phyloP scores from a whole-genome alignment of 1,139 yeast genomes.

The Kodamaea fungicola region DNA sequence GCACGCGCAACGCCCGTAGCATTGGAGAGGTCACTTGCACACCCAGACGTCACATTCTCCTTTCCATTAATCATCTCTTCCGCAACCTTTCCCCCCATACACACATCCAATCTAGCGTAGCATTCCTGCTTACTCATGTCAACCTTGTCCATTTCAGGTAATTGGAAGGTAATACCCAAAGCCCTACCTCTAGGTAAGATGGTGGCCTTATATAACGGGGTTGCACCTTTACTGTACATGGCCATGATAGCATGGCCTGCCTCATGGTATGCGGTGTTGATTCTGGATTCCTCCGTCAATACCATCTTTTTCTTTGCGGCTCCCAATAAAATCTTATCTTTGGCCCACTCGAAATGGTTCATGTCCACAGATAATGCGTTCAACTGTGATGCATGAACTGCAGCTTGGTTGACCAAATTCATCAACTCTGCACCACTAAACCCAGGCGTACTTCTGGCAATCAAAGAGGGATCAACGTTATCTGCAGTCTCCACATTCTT shows the following conservation, averaged over 20 bases:
- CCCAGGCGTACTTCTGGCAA: slow-evolving; percentile 98
- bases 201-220: slow-evolving; percentile 94
- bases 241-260: slow-evolving; percentile 99
- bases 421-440: slow-evolving; percentile 95
- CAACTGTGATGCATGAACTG: slow-evolving; percentile 91
- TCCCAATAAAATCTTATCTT: slow-evolving; percentile 95
- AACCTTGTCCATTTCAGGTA: slow-evolving; percentile 97
- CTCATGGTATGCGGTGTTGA: slow-evolving; percentile 95
- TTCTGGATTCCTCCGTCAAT: slow-evolving; percentile 89
- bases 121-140: slow-evolving; percentile 90
- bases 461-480: slow-evolving; percentile 79
- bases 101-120: slow-evolving; percentile 87
- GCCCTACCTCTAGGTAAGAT: slow-evolving; percentile 96
- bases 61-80: slow-evolving; percentile 90
- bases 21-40: slow-evolving; percentile 83
- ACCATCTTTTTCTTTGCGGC: slow-evolving; percentile 98
- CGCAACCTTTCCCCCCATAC: slow-evolving; percentile 99
- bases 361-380: slow-evolving; percentile 88
- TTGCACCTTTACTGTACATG: slow-evolving; percentile 91
- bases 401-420: slow-evolving; percentile 96
- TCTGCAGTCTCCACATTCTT: slow-evolving; percentile 81
- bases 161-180: slow-evolving; percentile 91
- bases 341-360: slow-evolving; percentile 98
- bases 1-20: slow-evolving; percentile 95
- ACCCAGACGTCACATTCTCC: slow-evolving; percentile 91